Evolutionary conservation across 1,284 basidiomycete species (phyloP), one percentile per base, ranked within the genome.

Genomic region (Cystobasidium slooffiae): DNA sequence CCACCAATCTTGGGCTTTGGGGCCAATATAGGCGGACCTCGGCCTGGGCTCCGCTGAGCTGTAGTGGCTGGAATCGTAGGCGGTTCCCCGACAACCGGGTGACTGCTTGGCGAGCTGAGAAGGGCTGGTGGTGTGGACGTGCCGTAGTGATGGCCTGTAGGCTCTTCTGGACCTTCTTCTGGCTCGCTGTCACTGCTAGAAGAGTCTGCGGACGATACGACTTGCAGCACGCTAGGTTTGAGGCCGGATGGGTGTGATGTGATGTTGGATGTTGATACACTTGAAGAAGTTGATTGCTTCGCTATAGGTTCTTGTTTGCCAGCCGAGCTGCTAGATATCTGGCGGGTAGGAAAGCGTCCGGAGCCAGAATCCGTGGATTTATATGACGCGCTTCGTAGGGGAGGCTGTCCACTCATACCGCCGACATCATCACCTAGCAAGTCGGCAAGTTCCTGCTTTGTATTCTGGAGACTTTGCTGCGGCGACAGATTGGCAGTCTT

Each of bases 381-480:
- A 18, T 47, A 6, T 31, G 61, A 63, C 10, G 12, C 47, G 22
- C n/a, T 41, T 16, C 51, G 20, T 5, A 37, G 5, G 18, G 64
- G 52, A n/a, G 37, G 56, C 41, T 67, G 49, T 2, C 44, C 68
- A 9, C 63, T 70, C 65, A 62, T 24, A 12, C 63, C 53, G 20
- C 73, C 78, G 0, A 46, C 70, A 37, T 79, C 77, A 49, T 77
- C 76, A 6, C 73, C 78, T 20, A 79, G 77, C 2, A 79, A 44
- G 31, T 56, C 61, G 14, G 37, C 43, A 3, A 39, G 4, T 39
- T 74, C 16, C 51, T 41, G 22, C 18, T 12, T 18, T 62, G 55
- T 7, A 51, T 24, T 20, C 49, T 65, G 62, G 1, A 41, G 24
- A n/a, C 6, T 20, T 16, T 58, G 41, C 2, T 24, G 22, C 31